These are phyloP conservation scores for Mycena haematopus DNA, from an alignment of 768 basidiomycete species.

Conservation along the genomic window DNA sequence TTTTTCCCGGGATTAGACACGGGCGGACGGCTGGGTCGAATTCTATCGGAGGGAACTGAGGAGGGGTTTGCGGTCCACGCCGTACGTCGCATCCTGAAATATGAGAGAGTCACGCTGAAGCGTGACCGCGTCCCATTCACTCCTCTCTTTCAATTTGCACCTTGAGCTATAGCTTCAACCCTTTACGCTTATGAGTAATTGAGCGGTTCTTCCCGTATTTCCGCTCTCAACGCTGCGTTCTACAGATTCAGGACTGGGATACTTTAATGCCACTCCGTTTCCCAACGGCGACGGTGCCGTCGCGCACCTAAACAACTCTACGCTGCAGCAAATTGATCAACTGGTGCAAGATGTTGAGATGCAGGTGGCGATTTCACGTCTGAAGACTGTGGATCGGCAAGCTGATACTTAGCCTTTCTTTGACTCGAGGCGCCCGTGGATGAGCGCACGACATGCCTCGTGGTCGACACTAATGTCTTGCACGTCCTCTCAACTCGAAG, in stretches of 20 bases:
- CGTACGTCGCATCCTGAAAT: slow-evolving; percentile 45
- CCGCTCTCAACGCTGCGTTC: slow-evolving; percentile 10
- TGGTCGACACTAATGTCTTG: slow-evolving; percentile 84
- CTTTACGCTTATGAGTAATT: slow-evolving; percentile 10
- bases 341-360: slow-evolving; percentile 77
- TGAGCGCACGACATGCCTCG: slow-evolving; percentile 54
- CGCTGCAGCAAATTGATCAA: slow-evolving; percentile 58
- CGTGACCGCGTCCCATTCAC: not conserved
- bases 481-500: slow-evolving; percentile 48
- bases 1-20: slow-evolving; percentile 32
- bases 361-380: slow-evolving; percentile 53
- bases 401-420: slow-evolving; percentile 12
- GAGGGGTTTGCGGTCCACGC: slow-evolving; percentile 51
- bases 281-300: slow-evolving; percentile 2
- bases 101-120: not conserved
- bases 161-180: not conserved
- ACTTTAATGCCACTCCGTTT: slow-evolving; percentile 9
- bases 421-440: slow-evolving; percentile 50
- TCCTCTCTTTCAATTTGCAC: not conserved
- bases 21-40: slow-evolving; percentile 43
- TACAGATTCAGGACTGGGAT: slow-evolving; percentile 3
- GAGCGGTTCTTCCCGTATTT: not conserved
- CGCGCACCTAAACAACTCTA: slow-evolving; percentile 38
- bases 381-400: slow-evolving; percentile 8
- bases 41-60: slow-evolving; percentile 63